Evolutionary conservation across 805 yeast genomes (phyloP).

Genomic region (Grigorovia transvaalensis): DNA sequence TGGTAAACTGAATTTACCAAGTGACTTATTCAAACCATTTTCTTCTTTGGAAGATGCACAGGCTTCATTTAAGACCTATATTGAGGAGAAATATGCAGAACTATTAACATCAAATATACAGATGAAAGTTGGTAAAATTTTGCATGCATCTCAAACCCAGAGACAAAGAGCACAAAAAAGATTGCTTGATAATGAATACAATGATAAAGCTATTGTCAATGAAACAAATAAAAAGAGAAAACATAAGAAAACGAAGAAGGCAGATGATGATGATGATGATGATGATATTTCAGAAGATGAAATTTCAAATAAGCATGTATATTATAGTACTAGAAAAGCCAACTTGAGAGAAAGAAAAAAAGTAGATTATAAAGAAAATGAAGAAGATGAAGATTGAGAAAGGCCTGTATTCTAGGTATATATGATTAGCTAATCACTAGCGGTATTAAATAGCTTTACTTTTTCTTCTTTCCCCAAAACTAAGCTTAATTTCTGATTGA

Average conservation of each 20-base stretch:
- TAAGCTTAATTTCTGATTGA: too few relatives aligned
- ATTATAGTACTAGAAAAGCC: conserved; percentile 25
- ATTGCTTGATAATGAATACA: conserved; percentile 18
- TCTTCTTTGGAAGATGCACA: conserved; percentile 48
- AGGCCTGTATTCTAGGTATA: too few relatives aligned
- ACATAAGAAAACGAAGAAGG: not conserved
- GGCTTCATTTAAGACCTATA: conserved; percentile 41
- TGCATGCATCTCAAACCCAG: conserved; percentile 22
- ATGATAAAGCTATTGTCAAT: conserved; percentile 6
- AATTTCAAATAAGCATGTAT: conserved; percentile 8
- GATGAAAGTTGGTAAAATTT: conserved; percentile 25
- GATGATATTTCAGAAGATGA: conserved; percentile 19
- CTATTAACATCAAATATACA: conserved; percentile 29
- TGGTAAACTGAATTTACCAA: conserved; percentile 57
- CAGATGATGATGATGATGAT: conserved; percentile 5
- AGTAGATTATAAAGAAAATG: conserved; percentile 29
- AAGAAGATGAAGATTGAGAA: conserved; percentile 8
- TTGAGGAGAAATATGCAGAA: conserved; percentile 38
- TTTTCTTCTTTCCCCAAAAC: not conserved
- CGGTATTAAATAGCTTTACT: not conserved
- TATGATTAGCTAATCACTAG: not conserved
- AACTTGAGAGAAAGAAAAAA: conserved; percentile 31
- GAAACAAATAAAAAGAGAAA: conserved; percentile 5
- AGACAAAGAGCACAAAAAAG: conserved; percentile 25
- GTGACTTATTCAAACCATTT: conserved; percentile 62